phyloP scores from a whole-genome alignment of 768 basidiomycete genomes.

The Trametes meyenii region DNA sequence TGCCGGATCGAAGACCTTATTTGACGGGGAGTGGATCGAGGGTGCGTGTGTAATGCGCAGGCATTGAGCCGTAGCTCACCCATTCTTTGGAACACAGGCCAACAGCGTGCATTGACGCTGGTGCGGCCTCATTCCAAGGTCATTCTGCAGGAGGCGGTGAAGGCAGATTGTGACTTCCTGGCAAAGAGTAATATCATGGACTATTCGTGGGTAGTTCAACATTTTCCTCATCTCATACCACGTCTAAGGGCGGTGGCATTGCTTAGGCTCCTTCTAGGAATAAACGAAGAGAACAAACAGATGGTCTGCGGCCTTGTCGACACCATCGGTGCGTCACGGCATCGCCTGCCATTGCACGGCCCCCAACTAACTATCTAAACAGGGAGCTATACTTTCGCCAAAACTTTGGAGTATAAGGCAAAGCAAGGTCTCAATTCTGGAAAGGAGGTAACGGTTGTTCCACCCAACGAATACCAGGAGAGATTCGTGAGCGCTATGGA shows the following conservation, averaged over 20 bases:
- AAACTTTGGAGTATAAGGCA: slow-evolving; percentile 84
- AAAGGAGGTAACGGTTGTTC: slow-evolving; percentile 79
- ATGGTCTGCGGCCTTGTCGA: slow-evolving; percentile 83
- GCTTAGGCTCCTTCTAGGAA: slow-evolving; percentile 68
- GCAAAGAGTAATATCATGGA: slow-evolving; percentile 83
- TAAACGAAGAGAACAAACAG: slow-evolving; percentile 66
- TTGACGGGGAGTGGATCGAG: slow-evolving; percentile 88
- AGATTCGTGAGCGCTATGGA: slow-evolving; percentile 74
- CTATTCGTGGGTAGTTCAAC: slow-evolving; percentile 62
- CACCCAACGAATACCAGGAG: slow-evolving; percentile 78
- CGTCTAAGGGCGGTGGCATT: background rate
- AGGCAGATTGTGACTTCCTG: slow-evolving; percentile 73
- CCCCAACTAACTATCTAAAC: background rate
- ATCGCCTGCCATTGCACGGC: no score
- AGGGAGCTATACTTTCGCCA: slow-evolving; percentile 83
- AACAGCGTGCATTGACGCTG: slow-evolving; percentile 64
- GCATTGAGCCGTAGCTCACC: background rate
- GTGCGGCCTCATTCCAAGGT: slow-evolving; percentile 74
- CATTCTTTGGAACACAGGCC: slow-evolving; percentile 42
- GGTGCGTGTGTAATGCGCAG: slow-evolving; percentile 38
- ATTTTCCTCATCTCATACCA: background rate
- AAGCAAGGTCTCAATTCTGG: slow-evolving; percentile 73
- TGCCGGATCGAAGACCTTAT: slow-evolving; percentile 58
- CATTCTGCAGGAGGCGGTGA: slow-evolving; percentile 70
- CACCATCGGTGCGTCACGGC: slow-evolving; percentile 58